These are phyloP conservation scores for Urostyla sp. DNA, from an alignment of 73 alveolate species.

Conservation along the genomic window DNA sequence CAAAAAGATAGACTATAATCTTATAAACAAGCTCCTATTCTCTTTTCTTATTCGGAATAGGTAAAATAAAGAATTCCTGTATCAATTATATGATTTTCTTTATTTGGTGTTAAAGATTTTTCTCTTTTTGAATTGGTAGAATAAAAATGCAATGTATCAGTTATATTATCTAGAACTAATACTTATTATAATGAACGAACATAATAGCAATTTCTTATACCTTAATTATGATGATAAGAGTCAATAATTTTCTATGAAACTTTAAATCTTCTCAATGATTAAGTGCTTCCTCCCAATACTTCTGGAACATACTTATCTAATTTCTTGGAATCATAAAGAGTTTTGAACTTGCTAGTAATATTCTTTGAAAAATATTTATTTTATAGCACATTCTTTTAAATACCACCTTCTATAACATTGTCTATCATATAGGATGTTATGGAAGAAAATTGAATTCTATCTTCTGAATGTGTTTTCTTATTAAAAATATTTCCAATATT, in stretches of 20 bases:
- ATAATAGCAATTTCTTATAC: conserved; percentile 24
- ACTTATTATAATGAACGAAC: not conserved
- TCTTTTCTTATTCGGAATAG: conserved; percentile 14
- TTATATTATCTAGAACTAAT: conserved; percentile 25
- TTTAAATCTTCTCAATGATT: conserved; percentile 38
- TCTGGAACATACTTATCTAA: conserved; percentile 26
- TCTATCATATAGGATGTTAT: conserved; percentile 25
- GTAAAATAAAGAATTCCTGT: conserved; percentile 43
- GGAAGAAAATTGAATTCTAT: conserved; percentile 2
- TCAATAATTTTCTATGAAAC: conserved; percentile 8
- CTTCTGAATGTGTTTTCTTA: not conserved
- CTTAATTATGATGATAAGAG: conserved; percentile 40
- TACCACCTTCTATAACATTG: conserved; percentile 33
- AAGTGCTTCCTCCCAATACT: conserved; percentile 36
- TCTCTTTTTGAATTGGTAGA: not conserved
- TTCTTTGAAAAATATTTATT: conserved; percentile 33
- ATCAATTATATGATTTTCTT: conserved; percentile 35
- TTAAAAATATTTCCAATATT: not conserved
- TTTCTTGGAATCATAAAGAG: conserved; percentile 27
- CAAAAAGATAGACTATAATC: conserved; percentile 67
- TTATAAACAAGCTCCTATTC: conserved; percentile 68
- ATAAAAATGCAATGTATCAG: conserved; percentile 30
- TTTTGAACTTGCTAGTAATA: conserved; percentile 6
- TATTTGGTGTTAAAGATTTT: conserved; percentile 13
- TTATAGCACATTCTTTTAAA: not conserved